These are phyloP conservation scores for Botrytis medusae DNA, from an alignment of 2,329 filamentous ascomycete genomes.

Conservation along the genomic window DNA sequence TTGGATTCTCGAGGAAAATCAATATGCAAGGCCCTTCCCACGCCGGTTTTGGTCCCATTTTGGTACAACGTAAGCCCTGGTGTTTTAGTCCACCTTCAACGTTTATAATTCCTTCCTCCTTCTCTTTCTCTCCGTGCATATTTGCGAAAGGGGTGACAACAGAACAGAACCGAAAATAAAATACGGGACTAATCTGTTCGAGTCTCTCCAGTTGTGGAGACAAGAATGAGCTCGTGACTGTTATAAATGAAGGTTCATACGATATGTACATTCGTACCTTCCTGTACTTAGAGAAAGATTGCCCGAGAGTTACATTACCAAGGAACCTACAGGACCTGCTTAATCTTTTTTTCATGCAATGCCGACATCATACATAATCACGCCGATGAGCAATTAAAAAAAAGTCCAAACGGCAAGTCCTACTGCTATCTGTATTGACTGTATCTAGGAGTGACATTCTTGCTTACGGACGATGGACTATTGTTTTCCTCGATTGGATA, in stretches of 20 bases:
- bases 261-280: background rate
- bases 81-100: background rate
- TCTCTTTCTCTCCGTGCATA: background rate
- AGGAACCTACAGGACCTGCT: background rate
- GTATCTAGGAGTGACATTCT: background rate
- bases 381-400: background rate
- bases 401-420: background rate
- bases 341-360: background rate
- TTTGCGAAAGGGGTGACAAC: background rate
- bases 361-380: background rate
- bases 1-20: conserved; percentile 17
- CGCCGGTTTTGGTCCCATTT: conserved; percentile 4
- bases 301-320: background rate
- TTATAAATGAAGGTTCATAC: background rate
- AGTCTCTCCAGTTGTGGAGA: conserved; percentile 2
- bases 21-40: conserved; percentile 6
- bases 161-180: background rate
- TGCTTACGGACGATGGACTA: background rate
- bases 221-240: conserved; percentile 2
- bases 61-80: background rate
- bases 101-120: background rate
- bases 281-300: background rate
- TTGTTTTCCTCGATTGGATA: background rate
- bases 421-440: no score
- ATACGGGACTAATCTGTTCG: background rate